Percentiles rank a stretch among this genome's conserved stretches.
These are phyloP conservation scores for Trametes villosa DNA, from an alignment of 768 basidiomycete species.

Conservation along the genomic window DNA sequence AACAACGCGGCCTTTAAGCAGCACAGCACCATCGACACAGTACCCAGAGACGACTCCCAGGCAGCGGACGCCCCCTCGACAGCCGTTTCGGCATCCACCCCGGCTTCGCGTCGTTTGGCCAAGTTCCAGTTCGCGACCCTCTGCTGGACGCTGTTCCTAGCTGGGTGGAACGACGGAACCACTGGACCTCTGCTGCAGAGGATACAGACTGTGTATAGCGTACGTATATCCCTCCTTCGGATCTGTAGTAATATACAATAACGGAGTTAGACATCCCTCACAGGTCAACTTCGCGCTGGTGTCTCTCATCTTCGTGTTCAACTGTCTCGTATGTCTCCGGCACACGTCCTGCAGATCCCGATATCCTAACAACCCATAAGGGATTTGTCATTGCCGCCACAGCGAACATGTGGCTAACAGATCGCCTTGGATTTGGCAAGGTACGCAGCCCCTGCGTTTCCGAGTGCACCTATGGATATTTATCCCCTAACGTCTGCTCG, in stretches of 20 bases:
- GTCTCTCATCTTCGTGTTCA: constrained; percentile 62
- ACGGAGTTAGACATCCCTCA: neutral
- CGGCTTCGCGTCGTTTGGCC: constrained; percentile 1
- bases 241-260: neutral
- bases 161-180: constrained; percentile 82
- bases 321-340: constrained; percentile 41
- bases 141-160: constrained; percentile 60
- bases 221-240: constrained; percentile 26
- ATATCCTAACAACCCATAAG: constrained; percentile 27
- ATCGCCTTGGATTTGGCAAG: constrained; percentile 52
- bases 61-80: constrained; percentile 1
- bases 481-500: no score
- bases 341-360: neutral
- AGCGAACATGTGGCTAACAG: constrained; percentile 51
- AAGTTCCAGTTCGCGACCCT: constrained; percentile 38
- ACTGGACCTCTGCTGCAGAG: constrained; percentile 76
- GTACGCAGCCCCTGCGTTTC: constrained; percentile 37
- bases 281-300: constrained; percentile 57
- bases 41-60: neutral
- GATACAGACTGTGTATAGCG: constrained; percentile 61
- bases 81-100: constrained; percentile 15
- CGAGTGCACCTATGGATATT: no score
- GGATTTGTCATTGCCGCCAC: constrained; percentile 54
- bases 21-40: constrained; percentile 10
- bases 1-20: no score